Evolutionary conservation across 2,329 filamentous ascomycete genomes (phyloP), one percentile per base, ranked within the genome.

Genomic region (Colletotrichum zoysiae): DNA sequence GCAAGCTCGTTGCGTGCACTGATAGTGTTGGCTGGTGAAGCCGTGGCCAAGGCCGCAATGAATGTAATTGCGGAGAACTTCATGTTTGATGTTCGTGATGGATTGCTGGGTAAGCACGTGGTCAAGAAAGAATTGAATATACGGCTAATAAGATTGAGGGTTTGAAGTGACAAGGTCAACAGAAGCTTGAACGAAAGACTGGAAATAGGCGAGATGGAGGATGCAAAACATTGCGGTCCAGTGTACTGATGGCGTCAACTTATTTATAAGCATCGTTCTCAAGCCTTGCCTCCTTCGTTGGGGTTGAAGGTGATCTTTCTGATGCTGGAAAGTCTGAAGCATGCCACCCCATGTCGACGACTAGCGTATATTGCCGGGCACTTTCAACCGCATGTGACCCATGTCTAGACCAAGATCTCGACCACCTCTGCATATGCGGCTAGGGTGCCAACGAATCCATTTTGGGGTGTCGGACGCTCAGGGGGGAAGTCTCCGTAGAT

Each of bases 11-110:
- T 64, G 66, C 65, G 70, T 20, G 70, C 67, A 55, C n/a, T 70
- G 42, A 70, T 53, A 33, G 50, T 72, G 26, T 65, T 70, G 70
- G 59, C 59, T 14, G 73, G 73, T n/a, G 58, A 66, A 44, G 73
- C 73, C n/a, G 44, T 63, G 2, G 70, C 70, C 55, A 74, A 35
- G 20, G 70, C 71, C 33, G 73, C 70, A 58, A 74, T 57, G 33
- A 74, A 50, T 8, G 65, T 48, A 33, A 74, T 48, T 8, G 73
- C 66, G 20, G 56, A 70, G 53, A 73, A 73, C 66, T 73, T 74
- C 70, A 74, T 74, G 30, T 59, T 59, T 73, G 55, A 12, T 40
- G 11, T 33, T 60, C 53, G 46, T 56, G 7, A 7, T 23, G n/a
- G 9, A 83, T 16, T 59, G 20, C n/a, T 23, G 30, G 23, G 38